Evolutionary conservation across 2,329 filamentous ascomycete genomes (phyloP).

Genomic region (Fusarium annulatum): DNA sequence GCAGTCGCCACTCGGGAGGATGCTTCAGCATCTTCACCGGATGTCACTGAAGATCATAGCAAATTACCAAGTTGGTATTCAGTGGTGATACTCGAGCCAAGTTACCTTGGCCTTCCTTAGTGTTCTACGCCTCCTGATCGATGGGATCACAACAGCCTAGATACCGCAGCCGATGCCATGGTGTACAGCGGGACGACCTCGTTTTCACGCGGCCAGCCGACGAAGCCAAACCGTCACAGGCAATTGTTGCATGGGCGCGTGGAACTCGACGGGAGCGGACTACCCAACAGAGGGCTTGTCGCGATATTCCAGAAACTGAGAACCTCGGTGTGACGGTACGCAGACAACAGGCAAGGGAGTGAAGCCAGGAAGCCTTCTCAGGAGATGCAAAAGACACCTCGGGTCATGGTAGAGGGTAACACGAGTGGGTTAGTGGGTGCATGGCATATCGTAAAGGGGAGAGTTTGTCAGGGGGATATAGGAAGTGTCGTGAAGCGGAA

Average conservation of each 20-base stretch:
- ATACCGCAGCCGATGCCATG: constrained; percentile 40
- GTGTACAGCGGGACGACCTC: constrained; percentile 40
- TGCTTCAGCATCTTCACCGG: not conserved
- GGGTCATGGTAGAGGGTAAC: constrained; percentile 27
- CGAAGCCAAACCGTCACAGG: constrained; percentile 22
- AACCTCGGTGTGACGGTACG: constrained; percentile 25
- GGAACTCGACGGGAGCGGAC: constrained; percentile 18
- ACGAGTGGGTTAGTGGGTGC: constrained; percentile 14
- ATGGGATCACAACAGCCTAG: constrained; percentile 28
- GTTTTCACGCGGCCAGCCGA: constrained; percentile 36
- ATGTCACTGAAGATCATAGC: not conserved
- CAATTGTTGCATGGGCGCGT: constrained; percentile 23
- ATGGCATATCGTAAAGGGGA: constrained; percentile 10
- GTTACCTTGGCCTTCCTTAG: not conserved
- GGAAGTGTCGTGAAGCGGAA: constrained; percentile 17
- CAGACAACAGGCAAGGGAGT: constrained; percentile 21
- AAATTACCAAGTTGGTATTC: not conserved
- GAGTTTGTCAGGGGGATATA: constrained; percentile 1
- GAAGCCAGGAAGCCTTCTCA: constrained; percentile 6
- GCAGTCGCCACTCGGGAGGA: not conserved
- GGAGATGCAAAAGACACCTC: not conserved
- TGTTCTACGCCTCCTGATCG: constrained; percentile 10
- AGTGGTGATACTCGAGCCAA: not conserved
- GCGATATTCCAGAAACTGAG: constrained; percentile 40
- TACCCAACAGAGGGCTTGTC: constrained; percentile 40